Base-by-base conservation (phyloP, 1,284 basidiomycete species). In the Ustilago shanxiensis region DNA sequence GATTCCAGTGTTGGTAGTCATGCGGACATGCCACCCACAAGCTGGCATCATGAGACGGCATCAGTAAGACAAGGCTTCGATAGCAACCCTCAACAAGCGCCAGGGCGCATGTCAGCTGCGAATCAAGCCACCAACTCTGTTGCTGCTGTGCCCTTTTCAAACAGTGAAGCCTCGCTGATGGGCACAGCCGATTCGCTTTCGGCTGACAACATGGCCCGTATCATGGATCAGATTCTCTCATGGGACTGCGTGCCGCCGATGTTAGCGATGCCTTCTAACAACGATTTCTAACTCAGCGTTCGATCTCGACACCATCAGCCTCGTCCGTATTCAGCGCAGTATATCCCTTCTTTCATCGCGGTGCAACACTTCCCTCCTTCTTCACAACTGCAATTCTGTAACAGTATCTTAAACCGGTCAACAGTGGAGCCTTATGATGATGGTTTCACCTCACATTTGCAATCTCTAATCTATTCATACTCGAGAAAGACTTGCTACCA, bases 151-250 rank as follows among this genome's bases (percentile, higher is more conserved):
- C 26, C 26, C 35, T 37, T 37, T 13, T 10, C 24, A 47, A n/a
- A 14, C 10, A 37, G 26, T 28, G 33, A 35, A 35, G 29, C 33
- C 8, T 22, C 60, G 13, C 45, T 69, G 5, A 29, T 64, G 52
- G 14, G 28, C 24, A 3, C 55, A 1, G 35, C 49, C 22, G 56
- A 55, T 50, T 22, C 39, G 0, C 44, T 62, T 28, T 63, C 60
- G 13, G 37, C 61, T 14, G 60, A 63, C 22, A 64, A 60, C 47
- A 69, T 69, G 66, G 51, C 66, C 26, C 60, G 61, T 35, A 69
- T 63, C 56, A 63, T 69, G 66, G 60, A 69, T 24, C 56, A 69
- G 26, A 69, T 69, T 35, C 57, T 69, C 5, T 52, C 54, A 8
- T 68, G 60, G 60, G 55, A 68, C 28, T 24, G 4, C 14, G 6